phyloP scores from a whole-genome alignment of 2,329 filamentous ascomycete genomes.

The Penicillium sp. region DNA sequence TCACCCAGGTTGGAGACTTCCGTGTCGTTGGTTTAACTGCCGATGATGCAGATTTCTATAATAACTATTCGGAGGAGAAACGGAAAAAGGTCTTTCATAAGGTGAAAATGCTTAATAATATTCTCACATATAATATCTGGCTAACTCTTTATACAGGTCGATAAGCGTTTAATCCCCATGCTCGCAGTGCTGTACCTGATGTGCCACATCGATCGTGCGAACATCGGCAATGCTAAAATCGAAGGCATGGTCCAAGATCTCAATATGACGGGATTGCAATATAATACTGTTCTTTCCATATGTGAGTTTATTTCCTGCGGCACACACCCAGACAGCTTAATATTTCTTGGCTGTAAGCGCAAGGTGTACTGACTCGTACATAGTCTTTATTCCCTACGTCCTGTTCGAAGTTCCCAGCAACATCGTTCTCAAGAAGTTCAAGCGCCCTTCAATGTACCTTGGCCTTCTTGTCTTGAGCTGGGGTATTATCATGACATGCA shows the following conservation, averaged over 20 bases:
- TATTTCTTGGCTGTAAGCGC: no score
- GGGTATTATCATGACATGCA: slow-evolving; percentile 20
- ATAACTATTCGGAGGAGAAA: slow-evolving; percentile 8
- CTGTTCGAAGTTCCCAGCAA: slow-evolving; percentile 21
- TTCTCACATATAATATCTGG: background rate
- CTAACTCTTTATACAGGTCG: slow-evolving; percentile 4
- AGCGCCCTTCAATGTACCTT: slow-evolving; percentile 17
- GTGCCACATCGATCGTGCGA: slow-evolving; percentile 17
- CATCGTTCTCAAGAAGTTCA: slow-evolving; percentile 18
- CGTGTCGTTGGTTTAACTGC: slow-evolving; percentile 12
- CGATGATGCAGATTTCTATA: slow-evolving; percentile 18
- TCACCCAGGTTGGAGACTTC: background rate
- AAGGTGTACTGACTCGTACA: background rate
- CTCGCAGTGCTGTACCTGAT: slow-evolving; percentile 19
- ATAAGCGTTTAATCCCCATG: slow-evolving; percentile 19
- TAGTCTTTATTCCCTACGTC: slow-evolving; percentile 19
- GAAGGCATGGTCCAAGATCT: slow-evolving; percentile 15
- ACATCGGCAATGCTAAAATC: slow-evolving; percentile 24
- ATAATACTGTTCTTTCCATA: slow-evolving; percentile 18
- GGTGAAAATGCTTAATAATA: background rate
- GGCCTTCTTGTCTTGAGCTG: slow-evolving; percentile 15
- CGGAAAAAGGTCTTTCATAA: slow-evolving; percentile 14
- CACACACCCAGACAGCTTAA: accelerated
- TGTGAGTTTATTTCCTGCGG: background rate
- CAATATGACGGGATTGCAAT: slow-evolving; percentile 16